Evolutionary conservation across 2,329 filamentous ascomycete species (phyloP).

Genomic region (Periconia sp.): DNA sequence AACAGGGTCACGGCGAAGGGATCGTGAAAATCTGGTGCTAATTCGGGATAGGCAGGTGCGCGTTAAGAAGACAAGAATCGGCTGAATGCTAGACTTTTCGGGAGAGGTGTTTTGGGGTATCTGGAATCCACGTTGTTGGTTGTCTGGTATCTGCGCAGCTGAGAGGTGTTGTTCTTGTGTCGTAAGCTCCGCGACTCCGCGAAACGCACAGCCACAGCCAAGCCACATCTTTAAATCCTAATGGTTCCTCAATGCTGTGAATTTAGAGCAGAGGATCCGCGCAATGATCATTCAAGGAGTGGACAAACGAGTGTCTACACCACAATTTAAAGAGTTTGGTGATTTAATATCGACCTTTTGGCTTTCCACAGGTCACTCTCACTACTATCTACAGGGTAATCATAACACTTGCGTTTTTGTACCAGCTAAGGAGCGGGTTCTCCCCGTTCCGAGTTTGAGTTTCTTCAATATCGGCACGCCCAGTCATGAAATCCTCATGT

Average conservation of each 20-base stretch:
- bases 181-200: neutral
- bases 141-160: neutral
- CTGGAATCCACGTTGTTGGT: neutral
- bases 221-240: neutral
- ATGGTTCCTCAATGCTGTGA: no score
- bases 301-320: no score
- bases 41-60: neutral
- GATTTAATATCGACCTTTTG: no score
- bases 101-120: neutral
- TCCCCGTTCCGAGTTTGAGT: constrained; percentile 88
- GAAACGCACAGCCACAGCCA: neutral
- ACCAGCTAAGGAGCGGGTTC: constrained; percentile 90
- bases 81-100: neutral
- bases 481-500: constrained; percentile 87
- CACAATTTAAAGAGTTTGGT: no score
- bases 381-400: constrained; percentile 68
- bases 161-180: neutral
- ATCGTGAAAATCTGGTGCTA: neutral
- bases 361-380: no score
- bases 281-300: no score
- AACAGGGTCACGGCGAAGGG: neutral
- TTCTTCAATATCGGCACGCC: constrained; percentile 89
- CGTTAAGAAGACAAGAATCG: neutral
- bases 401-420: constrained; percentile 92
- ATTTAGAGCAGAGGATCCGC: no score